Evolutionary conservation across 1,139 yeast genomes (phyloP).

Genomic region (Candida gigantensis): DNA sequence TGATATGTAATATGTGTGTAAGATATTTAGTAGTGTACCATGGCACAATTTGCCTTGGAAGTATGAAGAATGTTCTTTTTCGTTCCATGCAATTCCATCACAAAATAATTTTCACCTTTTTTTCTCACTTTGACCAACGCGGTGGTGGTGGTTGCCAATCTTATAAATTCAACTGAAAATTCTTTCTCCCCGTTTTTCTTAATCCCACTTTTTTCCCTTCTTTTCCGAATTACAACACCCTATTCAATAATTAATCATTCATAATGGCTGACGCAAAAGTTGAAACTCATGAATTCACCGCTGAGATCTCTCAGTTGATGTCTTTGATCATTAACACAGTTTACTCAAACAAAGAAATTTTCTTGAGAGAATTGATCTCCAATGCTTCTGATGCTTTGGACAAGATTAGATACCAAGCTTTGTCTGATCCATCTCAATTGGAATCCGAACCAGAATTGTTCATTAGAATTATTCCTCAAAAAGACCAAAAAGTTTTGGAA

Average conservation of each 20-base stretch:
- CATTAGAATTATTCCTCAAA: constrained; percentile 95
- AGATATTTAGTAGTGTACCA: no score
- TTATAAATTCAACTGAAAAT: constrained; percentile 7
- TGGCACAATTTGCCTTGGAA: no score
- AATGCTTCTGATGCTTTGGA: constrained; percentile 87
- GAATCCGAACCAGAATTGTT: constrained; percentile 96
- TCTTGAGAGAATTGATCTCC: constrained; percentile 98
- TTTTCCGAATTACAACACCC: not conserved
- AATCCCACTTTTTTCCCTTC: constrained; percentile 1
- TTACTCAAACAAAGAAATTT: constrained; percentile 98
- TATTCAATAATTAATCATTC: not conserved
- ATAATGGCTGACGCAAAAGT: constrained; percentile 59
- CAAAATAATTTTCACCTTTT: constrained; percentile 5
- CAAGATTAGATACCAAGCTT: constrained; percentile 96
- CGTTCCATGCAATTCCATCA: constrained; percentile 6
- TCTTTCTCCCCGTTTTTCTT: not conserved
- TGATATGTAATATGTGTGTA: no score
- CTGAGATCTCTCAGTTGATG: constrained; percentile 99
- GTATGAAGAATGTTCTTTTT: constrained; percentile 7
- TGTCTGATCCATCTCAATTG: constrained; percentile 87
- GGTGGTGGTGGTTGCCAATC: constrained; percentile 5
- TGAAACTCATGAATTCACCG: constrained; percentile 96
- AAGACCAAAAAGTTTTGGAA: constrained; percentile 91
- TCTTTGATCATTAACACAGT: constrained; percentile 99
- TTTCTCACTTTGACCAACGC: no score